Conservation (phyloP, 345 rosid species). For the Corchorus olitorius region DNA sequence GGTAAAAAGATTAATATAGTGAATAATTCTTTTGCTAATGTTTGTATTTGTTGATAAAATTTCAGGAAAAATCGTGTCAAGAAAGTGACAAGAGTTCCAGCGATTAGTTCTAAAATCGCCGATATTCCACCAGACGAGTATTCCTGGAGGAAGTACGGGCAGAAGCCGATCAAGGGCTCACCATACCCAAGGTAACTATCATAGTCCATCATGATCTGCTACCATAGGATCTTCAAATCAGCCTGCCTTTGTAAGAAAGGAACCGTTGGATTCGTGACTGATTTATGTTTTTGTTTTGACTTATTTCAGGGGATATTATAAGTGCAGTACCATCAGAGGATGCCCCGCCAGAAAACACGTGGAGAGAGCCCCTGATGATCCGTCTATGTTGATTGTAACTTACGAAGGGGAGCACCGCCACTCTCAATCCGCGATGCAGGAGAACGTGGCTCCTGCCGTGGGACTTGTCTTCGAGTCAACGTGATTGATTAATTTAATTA, state of each 20-base stretch:
- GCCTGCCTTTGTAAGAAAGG: no score
- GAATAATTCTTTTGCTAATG: neutral
- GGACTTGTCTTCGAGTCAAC: conserved; percentile 58
- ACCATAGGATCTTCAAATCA: neutral
- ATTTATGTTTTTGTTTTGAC: no score
- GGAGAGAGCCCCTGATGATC: conserved; percentile 86
- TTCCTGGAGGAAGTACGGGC: conserved; percentile 98
- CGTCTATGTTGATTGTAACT: conserved; percentile 82
- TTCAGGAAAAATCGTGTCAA: conserved; percentile 77
- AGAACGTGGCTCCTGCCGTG: conserved; percentile 39
- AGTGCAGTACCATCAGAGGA: conserved; percentile 81
- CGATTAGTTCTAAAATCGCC: conserved; percentile 83
- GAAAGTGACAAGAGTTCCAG: conserved; percentile 78
- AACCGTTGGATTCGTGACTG: neutral
- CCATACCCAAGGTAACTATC: conserved; percentile 83
- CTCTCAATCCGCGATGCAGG: conserved; percentile 51
- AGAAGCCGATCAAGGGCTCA: conserved; percentile 95
- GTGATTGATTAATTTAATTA: no score
- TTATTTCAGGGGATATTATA: conserved; percentile 75
- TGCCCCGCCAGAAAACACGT: conserved; percentile 99
- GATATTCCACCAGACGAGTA: conserved; percentile 93
- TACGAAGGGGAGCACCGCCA: conserved; percentile 96
- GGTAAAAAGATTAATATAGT: no score
- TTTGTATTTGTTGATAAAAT: no score
- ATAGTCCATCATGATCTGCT: neutral